phyloP scores from a whole-genome alignment of 345 rosid genomes.

The Rhodomyrtus tomentosa region DNA sequence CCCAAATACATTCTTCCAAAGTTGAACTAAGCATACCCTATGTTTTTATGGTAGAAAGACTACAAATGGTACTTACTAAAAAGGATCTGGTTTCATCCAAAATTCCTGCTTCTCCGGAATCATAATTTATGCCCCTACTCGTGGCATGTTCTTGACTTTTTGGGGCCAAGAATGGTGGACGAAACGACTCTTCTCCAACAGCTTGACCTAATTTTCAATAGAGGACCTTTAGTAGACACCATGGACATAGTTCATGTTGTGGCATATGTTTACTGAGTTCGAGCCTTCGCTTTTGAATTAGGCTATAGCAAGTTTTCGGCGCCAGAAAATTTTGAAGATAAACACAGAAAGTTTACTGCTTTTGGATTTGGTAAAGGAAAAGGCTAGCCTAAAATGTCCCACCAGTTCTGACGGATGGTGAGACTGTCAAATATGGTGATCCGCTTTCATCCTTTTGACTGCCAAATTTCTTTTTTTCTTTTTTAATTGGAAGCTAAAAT shows the following conservation, averaged over 20 bases:
- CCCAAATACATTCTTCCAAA: too few relatives aligned
- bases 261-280: not conserved
- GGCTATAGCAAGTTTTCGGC: not conserved
- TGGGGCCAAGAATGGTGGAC: slow-evolving; percentile 35
- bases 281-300: not conserved
- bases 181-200: slow-evolving; percentile 37
- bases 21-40: too few relatives aligned
- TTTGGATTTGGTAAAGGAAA: not conserved
- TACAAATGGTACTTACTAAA: slow-evolving; percentile 19
- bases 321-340: not conserved
- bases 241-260: not conserved
- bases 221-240: not conserved
- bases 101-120: slow-evolving; percentile 50
- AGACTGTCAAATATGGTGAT: too few relatives aligned
- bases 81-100: slow-evolving; percentile 39
- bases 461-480: too few relatives aligned
- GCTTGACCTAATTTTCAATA: slow-evolving; percentile 18
- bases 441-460: too few relatives aligned
- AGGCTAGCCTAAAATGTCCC: too few relatives aligned
- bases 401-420: too few relatives aligned
- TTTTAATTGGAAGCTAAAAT: too few relatives aligned
- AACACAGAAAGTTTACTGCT: not conserved
- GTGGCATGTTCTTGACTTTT: slow-evolving; percentile 15
- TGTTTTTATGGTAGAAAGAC: not conserved
- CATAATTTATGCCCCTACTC: slow-evolving; percentile 33